These are phyloP conservation scores for Coniosporium apollinis DNA, from an alignment of 495 filamentous ascomycete genomes.

Conservation along the genomic window DNA sequence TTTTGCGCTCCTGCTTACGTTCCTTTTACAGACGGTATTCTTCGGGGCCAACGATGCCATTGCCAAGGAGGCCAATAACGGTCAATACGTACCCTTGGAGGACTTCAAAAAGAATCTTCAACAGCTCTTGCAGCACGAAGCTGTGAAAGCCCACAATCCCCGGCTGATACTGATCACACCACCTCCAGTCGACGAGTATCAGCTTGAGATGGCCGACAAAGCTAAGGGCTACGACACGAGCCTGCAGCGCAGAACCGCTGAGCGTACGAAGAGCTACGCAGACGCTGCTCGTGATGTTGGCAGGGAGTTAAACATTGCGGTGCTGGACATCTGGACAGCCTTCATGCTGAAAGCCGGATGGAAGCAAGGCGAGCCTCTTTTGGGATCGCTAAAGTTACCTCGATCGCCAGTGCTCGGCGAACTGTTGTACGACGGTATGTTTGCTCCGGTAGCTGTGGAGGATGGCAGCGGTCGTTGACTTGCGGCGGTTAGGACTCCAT, in stretches of 20 bases:
- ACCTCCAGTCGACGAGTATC: constrained; percentile 67
- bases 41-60: constrained; percentile 79
- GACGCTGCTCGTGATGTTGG: constrained; percentile 51
- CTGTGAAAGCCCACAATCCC: constrained; percentile 48
- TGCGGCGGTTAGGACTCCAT: constrained; percentile 43
- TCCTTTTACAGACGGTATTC: constrained; percentile 45
- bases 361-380: constrained; percentile 37
- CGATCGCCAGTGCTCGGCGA: constrained; percentile 24
- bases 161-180: constrained; percentile 63
- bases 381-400: constrained; percentile 34
- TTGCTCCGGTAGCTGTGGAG: background rate
- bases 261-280: constrained; percentile 50
- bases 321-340: constrained; percentile 59
- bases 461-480: background rate
- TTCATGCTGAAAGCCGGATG: constrained; percentile 51
- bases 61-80: constrained; percentile 34
- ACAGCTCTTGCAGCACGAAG: constrained; percentile 50
- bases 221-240: constrained; percentile 29
- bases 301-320: constrained; percentile 39
- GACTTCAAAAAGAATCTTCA: constrained; percentile 55
- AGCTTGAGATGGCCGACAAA: constrained; percentile 35
- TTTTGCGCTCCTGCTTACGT: constrained; percentile 16
- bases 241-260: constrained; percentile 41
- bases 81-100: constrained; percentile 58
- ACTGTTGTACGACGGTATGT: constrained; percentile 45